Conservation (phyloP, 495 filamentous ascomycete species). For the Penicillium argentinense region DNA sequence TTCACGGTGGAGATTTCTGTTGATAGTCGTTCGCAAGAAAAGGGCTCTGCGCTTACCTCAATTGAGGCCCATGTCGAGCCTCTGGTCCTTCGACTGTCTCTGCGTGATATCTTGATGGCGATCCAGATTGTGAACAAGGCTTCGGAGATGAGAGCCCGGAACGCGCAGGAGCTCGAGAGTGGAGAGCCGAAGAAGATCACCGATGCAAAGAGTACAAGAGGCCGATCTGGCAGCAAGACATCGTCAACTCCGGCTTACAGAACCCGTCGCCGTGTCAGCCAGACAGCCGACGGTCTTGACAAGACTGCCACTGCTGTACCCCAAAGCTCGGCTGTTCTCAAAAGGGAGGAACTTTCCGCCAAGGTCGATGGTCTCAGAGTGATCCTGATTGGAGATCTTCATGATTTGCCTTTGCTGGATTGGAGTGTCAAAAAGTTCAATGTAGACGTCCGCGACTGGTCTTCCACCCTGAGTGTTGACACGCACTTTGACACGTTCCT, state of each 20-base stretch:
- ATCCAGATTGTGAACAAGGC: conserved; percentile 92
- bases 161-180: conserved; percentile 42
- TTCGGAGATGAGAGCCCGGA: conserved; percentile 72
- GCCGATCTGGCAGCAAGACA: conserved; percentile 63
- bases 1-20: conserved; percentile 89
- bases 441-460: conserved; percentile 85
- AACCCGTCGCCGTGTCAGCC: conserved; percentile 36
- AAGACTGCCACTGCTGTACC: conserved; percentile 9
- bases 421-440: conserved; percentile 90
- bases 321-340: conserved; percentile 57
- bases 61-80: conserved; percentile 89
- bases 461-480: conserved; percentile 80
- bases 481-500: conserved; percentile 87
- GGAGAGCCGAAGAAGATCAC: conserved; percentile 64
- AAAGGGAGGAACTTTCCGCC: conserved; percentile 81
- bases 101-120: conserved; percentile 91
- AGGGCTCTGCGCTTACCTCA: conserved; percentile 65
- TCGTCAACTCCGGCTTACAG: conserved; percentile 57
- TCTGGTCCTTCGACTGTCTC: conserved; percentile 84
- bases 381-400: conserved; percentile 90
- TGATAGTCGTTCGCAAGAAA: conserved; percentile 70
- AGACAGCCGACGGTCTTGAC: conserved; percentile 30
- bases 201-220: conserved; percentile 57
- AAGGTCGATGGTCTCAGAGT: conserved; percentile 85
- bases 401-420: conserved; percentile 92